These are phyloP conservation scores for Austroboletus novae-zelandiae DNA, from an alignment of 1,284 basidiomycete genomes.

Conservation along the genomic window DNA sequence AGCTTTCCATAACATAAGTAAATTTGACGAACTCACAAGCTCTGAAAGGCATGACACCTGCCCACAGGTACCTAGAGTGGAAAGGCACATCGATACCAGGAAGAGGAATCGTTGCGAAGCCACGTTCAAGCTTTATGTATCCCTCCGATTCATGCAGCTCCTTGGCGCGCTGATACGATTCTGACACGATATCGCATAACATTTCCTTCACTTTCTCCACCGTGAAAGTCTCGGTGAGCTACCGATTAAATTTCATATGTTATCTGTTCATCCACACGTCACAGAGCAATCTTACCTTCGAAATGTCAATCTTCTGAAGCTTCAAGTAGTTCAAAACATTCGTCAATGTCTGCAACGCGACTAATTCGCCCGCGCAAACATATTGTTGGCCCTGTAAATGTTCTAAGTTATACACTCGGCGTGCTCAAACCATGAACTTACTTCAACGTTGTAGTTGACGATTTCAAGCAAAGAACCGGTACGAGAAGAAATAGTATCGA, in stretches of 20 bases:
- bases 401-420: constrained; percentile 1
- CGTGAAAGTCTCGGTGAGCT: constrained; percentile 83
- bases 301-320: constrained; percentile 94
- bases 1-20: constrained; percentile 13
- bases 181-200: constrained; percentile 86
- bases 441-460: constrained; percentile 97
- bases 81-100: constrained; percentile 99
- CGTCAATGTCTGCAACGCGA: constrained; percentile 90
- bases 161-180: constrained; percentile 76
- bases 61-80: constrained; percentile 98
- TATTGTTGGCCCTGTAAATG: constrained; percentile 84
- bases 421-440: constrained; percentile 33
- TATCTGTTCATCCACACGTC: neutral
- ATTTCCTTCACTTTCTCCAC: constrained; percentile 91
- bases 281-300: constrained; percentile 58
- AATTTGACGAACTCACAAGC: constrained; percentile 57
- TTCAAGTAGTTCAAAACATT: constrained; percentile 98
- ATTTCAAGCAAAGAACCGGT: constrained; percentile 89
- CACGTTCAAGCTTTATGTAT: constrained; percentile 93
- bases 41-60: constrained; percentile 96
- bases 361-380: constrained; percentile 94
- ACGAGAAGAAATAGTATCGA: constrained; percentile 80
- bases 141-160: constrained; percentile 81
- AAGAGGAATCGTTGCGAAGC: constrained; percentile 93
- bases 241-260: constrained; percentile 1